Base-by-base conservation (phyloP, 2,329 filamentous ascomycete species). In the Pseudocercospora vitis region DNA sequence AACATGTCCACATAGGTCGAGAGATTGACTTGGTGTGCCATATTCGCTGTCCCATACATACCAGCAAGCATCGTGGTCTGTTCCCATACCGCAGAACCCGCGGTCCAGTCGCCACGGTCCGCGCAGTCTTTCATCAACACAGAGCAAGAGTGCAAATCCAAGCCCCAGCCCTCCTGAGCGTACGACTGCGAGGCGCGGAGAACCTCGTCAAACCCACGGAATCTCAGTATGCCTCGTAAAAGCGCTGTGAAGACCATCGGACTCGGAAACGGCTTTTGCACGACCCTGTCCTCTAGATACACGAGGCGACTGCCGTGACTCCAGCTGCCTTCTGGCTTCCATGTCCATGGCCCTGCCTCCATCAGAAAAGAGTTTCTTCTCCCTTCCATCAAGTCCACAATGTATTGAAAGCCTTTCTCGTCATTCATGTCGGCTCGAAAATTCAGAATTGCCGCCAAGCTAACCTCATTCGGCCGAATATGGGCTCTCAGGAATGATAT, bases 391-490 rank as follows among this genome's bases (percentile, higher is more conserved):
- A 61, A 67, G 9, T 67, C 65, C 4, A 78, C 63, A 53, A 72
- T 76, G 1, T 60, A 39, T 8, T 63, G 65, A 56, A 78, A 79
- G 2, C 59, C 50, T 6, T 63, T 53, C 0, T 64, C 58, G 7
- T 71, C 60, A 29, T 67, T 50, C n/a, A 57, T 64, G 3, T 59
- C 53, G 8, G 66, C 69, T 57, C 73, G 76, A 61, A 74, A 68
- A 16, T 69, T 63, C 12, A 78, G 68, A 4, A 77, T 70, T 14
- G 70, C 64, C 3, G 66, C 63, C 46, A 73, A 69, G 1, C 74
- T 74, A 18, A 73, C 65, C 57, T 79, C 76, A 53, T 79, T 78
- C 0, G 73, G 72, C 0, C 76, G 71, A 9, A 76, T 69, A 29
- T 74, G 70, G 31, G 70, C 70, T 18, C 58, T 60, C 4, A 58